Conservation (phyloP, 108 stramenopile species). For the Craspedostauros australis region DNA sequence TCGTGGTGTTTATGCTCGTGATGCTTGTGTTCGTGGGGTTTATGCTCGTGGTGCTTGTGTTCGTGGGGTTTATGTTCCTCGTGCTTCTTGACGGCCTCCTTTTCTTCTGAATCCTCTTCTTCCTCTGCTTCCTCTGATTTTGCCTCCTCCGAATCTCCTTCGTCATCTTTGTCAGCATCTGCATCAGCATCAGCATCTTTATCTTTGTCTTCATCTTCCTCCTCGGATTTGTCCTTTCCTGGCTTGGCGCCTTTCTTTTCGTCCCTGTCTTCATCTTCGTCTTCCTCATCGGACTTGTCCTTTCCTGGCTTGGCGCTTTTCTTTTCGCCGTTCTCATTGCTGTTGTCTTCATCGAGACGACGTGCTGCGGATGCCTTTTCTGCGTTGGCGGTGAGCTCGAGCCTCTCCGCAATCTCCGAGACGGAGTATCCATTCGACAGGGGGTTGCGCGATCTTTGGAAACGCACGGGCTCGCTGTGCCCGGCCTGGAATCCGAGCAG, state of each 20-base stretch:
- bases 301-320: conserved; percentile 1
- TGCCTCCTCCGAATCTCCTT: not conserved
- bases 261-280: conserved; percentile 1
- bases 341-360: not conserved
- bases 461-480: not conserved
- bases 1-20: no score
- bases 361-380: not conserved
- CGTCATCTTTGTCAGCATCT: conserved; percentile 6
- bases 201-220: conserved; percentile 4
- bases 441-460: not conserved
- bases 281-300: not conserved
- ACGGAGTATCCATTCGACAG: not conserved
- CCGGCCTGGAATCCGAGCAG: conserved; percentile 4
- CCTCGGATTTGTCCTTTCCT: not conserved
- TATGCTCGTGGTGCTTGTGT: not conserved
- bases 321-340: not conserved
- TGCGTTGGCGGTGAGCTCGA: not conserved
- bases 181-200: not conserved
- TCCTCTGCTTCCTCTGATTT: conserved; percentile 1
- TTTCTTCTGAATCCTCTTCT: conserved; percentile 2
- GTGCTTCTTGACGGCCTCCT: not conserved
- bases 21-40: no score
- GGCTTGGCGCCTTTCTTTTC: not conserved
- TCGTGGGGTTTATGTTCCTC: not conserved
- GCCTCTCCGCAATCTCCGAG: not conserved